Conservation (phyloP, 495 filamentous ascomycete species). For the Penicillium bovifimosum region DNA sequence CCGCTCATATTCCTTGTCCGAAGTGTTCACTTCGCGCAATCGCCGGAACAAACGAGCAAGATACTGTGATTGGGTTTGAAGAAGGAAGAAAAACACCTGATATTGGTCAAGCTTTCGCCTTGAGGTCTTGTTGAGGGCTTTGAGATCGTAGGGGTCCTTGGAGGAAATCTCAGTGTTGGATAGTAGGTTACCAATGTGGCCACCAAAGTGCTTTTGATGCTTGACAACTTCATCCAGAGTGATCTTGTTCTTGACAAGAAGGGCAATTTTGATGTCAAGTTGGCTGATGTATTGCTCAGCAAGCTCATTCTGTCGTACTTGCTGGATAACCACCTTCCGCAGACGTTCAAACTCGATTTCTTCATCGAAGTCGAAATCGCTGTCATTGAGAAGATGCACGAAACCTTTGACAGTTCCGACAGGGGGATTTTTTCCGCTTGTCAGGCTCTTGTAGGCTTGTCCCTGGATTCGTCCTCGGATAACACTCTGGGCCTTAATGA, state of each 20-base stretch:
- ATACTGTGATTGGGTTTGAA: slow-evolving; percentile 96
- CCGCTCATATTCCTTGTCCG: slow-evolving; percentile 88
- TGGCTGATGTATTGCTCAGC: slow-evolving; percentile 97
- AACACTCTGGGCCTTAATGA: slow-evolving; percentile 97
- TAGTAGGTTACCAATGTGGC: slow-evolving; percentile 78
- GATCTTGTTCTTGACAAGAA: slow-evolving; percentile 99
- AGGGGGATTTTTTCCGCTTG: slow-evolving; percentile 94
- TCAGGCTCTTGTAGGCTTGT: slow-evolving; percentile 93
- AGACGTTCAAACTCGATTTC: slow-evolving; percentile 93
- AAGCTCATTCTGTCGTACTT: slow-evolving; percentile 94
- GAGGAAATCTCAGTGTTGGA: slow-evolving; percentile 83
- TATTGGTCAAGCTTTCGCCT: slow-evolving; percentile 92
- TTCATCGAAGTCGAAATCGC: slow-evolving; percentile 97
- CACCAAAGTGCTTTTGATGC: slow-evolving; percentile 94
- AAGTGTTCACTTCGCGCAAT: slow-evolving; percentile 74
- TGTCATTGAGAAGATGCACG: slow-evolving; percentile 95
- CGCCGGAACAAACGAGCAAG: slow-evolving; percentile 80
- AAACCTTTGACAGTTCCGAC: slow-evolving; percentile 96
- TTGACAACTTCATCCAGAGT: slow-evolving; percentile 96
- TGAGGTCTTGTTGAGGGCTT: slow-evolving; percentile 94
- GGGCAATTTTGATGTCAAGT: slow-evolving; percentile 96
- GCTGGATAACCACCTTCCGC: slow-evolving; percentile 90
- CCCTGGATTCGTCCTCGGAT: slow-evolving; percentile 90
- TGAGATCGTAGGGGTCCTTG: slow-evolving; percentile 90
- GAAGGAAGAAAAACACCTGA: slow-evolving; percentile 94